These are phyloP conservation scores for Brachypodium distachyon DNA, from an alignment of 202 grass and related monocot genomes.

Conservation along the genomic window DNA sequence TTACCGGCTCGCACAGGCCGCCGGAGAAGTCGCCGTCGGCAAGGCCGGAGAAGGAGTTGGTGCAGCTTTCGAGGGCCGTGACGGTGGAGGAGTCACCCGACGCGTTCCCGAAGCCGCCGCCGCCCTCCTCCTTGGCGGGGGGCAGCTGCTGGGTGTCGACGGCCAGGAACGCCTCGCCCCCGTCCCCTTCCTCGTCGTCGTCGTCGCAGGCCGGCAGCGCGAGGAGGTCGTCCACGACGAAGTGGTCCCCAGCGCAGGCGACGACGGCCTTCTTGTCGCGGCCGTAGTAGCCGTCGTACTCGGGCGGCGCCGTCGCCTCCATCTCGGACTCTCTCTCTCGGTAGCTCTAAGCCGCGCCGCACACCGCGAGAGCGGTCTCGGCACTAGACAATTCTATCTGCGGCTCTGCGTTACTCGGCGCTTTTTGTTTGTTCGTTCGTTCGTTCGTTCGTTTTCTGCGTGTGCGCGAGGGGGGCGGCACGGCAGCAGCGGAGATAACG, in stretches of 20 bases:
- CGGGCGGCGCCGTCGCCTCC: slow-evolving; percentile 37
- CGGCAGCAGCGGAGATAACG: slow-evolving; percentile 24
- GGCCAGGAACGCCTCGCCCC: not conserved
- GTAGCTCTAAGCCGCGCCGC: not conserved
- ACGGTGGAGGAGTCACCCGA: slow-evolving; percentile 70
- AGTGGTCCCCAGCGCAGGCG: slow-evolving; percentile 34
- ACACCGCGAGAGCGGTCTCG: not conserved
- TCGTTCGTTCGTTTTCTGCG: slow-evolving; percentile 11
- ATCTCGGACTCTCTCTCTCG: slow-evolving; percentile 4
- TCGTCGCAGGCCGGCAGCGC: slow-evolving; percentile 68
- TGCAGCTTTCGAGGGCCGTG: slow-evolving; percentile 65
- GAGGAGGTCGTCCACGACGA: slow-evolving; percentile 79
- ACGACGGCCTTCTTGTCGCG: slow-evolving; percentile 39
- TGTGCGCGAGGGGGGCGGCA: slow-evolving; percentile 16
- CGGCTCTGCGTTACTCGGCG: slow-evolving; percentile 18
- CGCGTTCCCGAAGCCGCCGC: slow-evolving; percentile 16
- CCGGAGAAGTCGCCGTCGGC: slow-evolving; percentile 50
- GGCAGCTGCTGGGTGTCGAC: not conserved
- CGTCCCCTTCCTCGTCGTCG: slow-evolving; percentile 19
- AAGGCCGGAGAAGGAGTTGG: slow-evolving; percentile 66
- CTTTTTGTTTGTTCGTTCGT: slow-evolving; percentile 32
- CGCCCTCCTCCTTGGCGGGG: slow-evolving; percentile 4
- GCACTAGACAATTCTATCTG: not conserved
- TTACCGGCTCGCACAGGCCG: slow-evolving; percentile 86
- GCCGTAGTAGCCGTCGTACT: slow-evolving; percentile 26